These are phyloP conservation scores for Pouteria glomerata DNA, from an alignment of 148 eudicot species.

Conservation along the genomic window DNA sequence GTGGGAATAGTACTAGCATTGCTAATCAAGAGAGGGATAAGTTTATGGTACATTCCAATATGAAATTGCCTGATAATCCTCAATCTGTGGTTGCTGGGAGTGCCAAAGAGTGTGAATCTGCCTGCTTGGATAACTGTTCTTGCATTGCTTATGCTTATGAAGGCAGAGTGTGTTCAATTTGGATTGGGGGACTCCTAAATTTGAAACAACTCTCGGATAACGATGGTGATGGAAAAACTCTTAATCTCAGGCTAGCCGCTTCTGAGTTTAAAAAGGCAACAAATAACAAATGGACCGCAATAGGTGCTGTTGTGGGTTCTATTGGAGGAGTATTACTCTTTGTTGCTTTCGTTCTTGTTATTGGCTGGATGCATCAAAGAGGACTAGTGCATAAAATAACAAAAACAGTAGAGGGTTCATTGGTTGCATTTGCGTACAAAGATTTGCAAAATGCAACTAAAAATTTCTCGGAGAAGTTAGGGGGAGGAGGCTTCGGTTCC, in stretches of 20 bases:
- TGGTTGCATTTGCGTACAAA: slow-evolving; percentile 31
- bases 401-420: slow-evolving; percentile 32
- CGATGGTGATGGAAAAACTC: slow-evolving; percentile 27
- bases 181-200: slow-evolving; percentile 33
- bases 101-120: slow-evolving; percentile 18
- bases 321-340: slow-evolving; percentile 12
- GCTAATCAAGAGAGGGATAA: slow-evolving; percentile 18
- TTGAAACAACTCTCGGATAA: slow-evolving; percentile 26
- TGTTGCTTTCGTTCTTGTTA: slow-evolving; percentile 4
- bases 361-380: slow-evolving; percentile 16
- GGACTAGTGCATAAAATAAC: slow-evolving; percentile 2
- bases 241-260: slow-evolving; percentile 32
- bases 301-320: slow-evolving; percentile 24
- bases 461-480: slow-evolving; percentile 41
- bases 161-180: slow-evolving; percentile 27
- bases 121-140: slow-evolving; percentile 31
- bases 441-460: slow-evolving; percentile 41
- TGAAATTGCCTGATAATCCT: slow-evolving; percentile 6
- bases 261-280: slow-evolving; percentile 19
- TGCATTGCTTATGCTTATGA: slow-evolving; percentile 40
- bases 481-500: slow-evolving; percentile 51
- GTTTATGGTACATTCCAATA: slow-evolving; percentile 15
- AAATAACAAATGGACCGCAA: slow-evolving; percentile 17
- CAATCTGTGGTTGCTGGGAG: slow-evolving; percentile 1
- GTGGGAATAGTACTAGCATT: slow-evolving; percentile 20